Evolutionary conservation across 2,329 filamentous ascomycete species (phyloP).

Genomic region (Nakataea oryzae): DNA sequence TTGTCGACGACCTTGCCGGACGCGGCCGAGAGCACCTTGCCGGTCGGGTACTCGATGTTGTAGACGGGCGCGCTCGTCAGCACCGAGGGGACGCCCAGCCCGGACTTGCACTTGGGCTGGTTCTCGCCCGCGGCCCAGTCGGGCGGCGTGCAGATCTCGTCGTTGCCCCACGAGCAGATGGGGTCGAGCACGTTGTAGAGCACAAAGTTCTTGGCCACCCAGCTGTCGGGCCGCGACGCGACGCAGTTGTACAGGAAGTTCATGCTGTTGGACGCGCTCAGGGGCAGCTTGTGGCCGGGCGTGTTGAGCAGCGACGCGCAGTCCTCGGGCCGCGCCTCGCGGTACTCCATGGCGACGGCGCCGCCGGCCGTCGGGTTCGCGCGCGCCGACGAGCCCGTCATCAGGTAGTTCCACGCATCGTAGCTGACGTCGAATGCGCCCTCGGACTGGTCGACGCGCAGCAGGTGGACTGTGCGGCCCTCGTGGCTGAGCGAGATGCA

Average conservation of each 20-base stretch:
- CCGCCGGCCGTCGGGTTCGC: constrained; percentile 36
- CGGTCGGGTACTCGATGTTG: constrained; percentile 41
- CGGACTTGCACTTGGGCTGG: constrained; percentile 38
- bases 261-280: constrained; percentile 47
- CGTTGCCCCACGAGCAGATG: constrained; percentile 35
- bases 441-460: constrained; percentile 44
- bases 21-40: constrained; percentile 25
- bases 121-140: constrained; percentile 23
- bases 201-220: constrained; percentile 40
- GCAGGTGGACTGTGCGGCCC: constrained; percentile 42
- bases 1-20: constrained; percentile 15
- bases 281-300: constrained; percentile 36
- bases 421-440: constrained; percentile 49
- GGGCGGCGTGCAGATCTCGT: constrained; percentile 36
- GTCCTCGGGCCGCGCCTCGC: constrained; percentile 33
- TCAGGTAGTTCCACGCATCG: constrained; percentile 51
- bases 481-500: constrained; percentile 42
- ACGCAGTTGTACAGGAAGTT: constrained; percentile 39
- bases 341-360: constrained; percentile 38
- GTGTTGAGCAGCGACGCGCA: constrained; percentile 40
- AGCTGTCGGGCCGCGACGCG: constrained; percentile 25
- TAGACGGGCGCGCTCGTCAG: constrained; percentile 30
- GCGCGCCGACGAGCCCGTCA: constrained; percentile 35
- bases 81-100: constrained; percentile 25
- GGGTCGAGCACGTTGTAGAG: constrained; percentile 44